Percentiles rank a stretch among this genome's conserved stretches.
Evolutionary conservation across 2,329 filamentous ascomycete genomes (phyloP).

Genomic region (Exophiala phaeomuriformis): DNA sequence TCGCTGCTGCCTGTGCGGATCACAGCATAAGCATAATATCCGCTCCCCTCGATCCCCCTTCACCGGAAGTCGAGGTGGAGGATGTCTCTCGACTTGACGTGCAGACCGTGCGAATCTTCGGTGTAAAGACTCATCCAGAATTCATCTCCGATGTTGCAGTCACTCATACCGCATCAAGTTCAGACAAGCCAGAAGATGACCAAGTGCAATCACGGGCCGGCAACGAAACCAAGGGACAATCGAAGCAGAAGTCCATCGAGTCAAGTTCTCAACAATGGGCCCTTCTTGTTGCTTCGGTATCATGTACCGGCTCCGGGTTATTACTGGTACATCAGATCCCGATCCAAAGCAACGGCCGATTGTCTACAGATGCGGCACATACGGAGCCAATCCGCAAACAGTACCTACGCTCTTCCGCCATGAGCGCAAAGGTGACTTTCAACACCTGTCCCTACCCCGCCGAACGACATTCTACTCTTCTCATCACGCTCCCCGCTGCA

Average conservation of each 20-base stretch:
- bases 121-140: conserved; percentile 44
- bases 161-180: conserved; percentile 42
- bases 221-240: conserved; percentile 29
- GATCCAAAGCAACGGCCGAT: conserved; percentile 29
- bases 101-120: conserved; percentile 43
- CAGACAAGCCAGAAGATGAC: conserved; percentile 28
- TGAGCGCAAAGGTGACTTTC: conserved; percentile 43
- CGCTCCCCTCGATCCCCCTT: conserved; percentile 49
- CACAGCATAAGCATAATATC: conserved; percentile 49
- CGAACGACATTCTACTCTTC: conserved; percentile 46
- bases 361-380: conserved; percentile 32
- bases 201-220: conserved; percentile 30
- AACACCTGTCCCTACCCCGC: conserved; percentile 48
- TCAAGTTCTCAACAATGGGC: conserved; percentile 33
- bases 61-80: conserved; percentile 35
- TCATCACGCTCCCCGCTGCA: conserved; percentile 46
- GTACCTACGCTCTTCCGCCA: conserved; percentile 44
- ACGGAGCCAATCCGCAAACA: conserved; percentile 42
- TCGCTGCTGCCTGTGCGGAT: conserved; percentile 51
- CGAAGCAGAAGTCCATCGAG: conserved; percentile 16
- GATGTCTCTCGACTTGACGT: conserved; percentile 36
- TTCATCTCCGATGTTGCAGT: conserved; percentile 47
- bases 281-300: conserved; percentile 42
- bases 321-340: conserved; percentile 41
- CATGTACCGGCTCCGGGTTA: conserved; percentile 39